Percentiles rank a stretch among this genome's conserved stretches.
phyloP scores from a whole-genome alignment of 495 filamentous ascomycete genomes.

The Hapsidospora chrysogenum region DNA sequence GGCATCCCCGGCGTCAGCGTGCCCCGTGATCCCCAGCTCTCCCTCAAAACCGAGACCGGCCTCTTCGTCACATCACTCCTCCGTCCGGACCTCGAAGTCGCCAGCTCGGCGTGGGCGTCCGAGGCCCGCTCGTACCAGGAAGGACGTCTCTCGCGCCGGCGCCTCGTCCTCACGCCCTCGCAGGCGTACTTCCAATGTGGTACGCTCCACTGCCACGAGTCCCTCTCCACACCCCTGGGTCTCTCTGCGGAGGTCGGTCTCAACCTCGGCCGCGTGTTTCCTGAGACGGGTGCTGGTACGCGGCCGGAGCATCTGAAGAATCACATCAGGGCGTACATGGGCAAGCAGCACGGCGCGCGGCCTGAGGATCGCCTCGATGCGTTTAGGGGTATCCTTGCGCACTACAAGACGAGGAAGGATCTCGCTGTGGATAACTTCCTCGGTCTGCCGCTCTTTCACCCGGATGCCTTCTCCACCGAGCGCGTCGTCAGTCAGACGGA shows the following conservation, averaged over 20 bases:
- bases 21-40: background rate
- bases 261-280: slow-evolving; percentile 3
- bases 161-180: slow-evolving; percentile 14
- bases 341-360: background rate
- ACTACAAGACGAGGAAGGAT: background rate
- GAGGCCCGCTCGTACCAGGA: slow-evolving; percentile 26
- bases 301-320: background rate
- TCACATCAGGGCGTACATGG: slow-evolving; percentile 1
- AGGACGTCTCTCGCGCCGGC: slow-evolving; percentile 12
- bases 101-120: slow-evolving; percentile 12
- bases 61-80: slow-evolving; percentile 4
- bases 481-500: slow-evolving; percentile 1
- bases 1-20: slow-evolving; percentile 10
- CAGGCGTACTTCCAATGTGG: slow-evolving; percentile 16
- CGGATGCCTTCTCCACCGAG: slow-evolving; percentile 1
- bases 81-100: slow-evolving; percentile 4
- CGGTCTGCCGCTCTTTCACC: slow-evolving; percentile 6
- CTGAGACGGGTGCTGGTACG: background rate
- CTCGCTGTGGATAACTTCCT: background rate
- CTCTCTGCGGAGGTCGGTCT: background rate
- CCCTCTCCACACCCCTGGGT: slow-evolving; percentile 1
- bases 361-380: background rate
- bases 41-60: background rate
- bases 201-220: slow-evolving; percentile 6
- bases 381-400: background rate